Base-by-base conservation (phyloP, 1,284 basidiomycete species). In the Heterobasidion occidentale region DNA sequence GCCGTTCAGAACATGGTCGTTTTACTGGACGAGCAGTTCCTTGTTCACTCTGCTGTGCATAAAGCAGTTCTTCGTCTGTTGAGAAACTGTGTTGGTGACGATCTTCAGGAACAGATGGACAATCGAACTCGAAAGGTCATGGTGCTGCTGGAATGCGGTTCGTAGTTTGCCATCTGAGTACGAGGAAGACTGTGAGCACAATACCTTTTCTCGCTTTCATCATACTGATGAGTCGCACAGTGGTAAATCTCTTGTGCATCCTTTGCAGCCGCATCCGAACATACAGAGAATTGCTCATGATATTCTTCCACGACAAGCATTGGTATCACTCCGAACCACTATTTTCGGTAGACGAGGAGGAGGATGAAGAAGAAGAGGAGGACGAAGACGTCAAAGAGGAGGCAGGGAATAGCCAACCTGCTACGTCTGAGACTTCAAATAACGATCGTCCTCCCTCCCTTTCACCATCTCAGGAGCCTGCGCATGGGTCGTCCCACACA, bases 251-350 rank as follows among this genome's bases (percentile, higher is more conserved):
- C 36, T 79, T 96, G 53, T 95, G 93, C 71, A 92, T 92, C 61
- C 71, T 97, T 36, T 94, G 92, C 77, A 93, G 90, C 63, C 83
- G 92, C 48, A 94, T 96, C 67, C 81, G 89, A 55, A 91, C 90
- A 49, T 90, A 92, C 68, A 86, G 92, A 5, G 92, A 95, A 64
- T 76, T 98, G 1, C 82, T 98, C 45, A 90, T 96, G 79, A 95
- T 98, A 60, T 97, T 97, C 75, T 94, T 97, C 68, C 92, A 95
- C 66, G 93, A 96, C 67, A 94, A 91, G 64, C 85, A 88, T 61
- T 89, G 86, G 86, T 88, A 85, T 67, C 78, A 76, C 35, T 86
- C 84, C 14, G 86, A 87, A 62, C 81, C 84, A 20, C 70, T 84
- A 56, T 88, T 83, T 61, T 72, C 80, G 46, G 82, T 87, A 6